These are phyloP conservation scores for Solanum chmielewskii DNA, from an alignment of 257 asterid species.

Conservation along the genomic window DNA sequence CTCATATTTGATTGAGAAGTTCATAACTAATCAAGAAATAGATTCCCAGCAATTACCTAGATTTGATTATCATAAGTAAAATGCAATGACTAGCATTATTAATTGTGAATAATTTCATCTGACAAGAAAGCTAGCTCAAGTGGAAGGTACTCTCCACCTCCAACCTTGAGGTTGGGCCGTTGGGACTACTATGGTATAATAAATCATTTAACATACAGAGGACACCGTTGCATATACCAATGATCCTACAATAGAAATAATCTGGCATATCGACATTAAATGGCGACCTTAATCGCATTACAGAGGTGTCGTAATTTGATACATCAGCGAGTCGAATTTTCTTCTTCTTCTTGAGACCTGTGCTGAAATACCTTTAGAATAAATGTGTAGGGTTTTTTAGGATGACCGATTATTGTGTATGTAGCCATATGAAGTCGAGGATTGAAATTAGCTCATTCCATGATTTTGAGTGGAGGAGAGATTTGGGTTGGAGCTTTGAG, in stretches of 20 bases:
- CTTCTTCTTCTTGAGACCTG: not conserved
- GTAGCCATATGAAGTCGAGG: not conserved
- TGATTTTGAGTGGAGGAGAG: not conserved
- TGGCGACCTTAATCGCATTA: not conserved
- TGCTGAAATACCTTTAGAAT: not conserved
- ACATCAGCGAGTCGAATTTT: not conserved
- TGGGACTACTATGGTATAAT: not conserved
- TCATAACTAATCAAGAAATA: too few relatives aligned
- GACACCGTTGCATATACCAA: conserved; percentile 24
- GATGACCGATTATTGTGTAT: not conserved
- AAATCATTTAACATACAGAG: conserved; percentile 18
- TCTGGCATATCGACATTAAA: not conserved
- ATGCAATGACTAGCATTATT: too few relatives aligned
- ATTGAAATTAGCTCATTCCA: not conserved
- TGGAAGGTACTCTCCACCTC: not conserved
- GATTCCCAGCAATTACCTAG: too few relatives aligned
- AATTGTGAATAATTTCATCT: not conserved
- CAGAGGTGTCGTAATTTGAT: not conserved
- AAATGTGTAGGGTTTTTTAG: not conserved
- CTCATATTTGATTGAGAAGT: too few relatives aligned
- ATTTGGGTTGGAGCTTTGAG: not conserved
- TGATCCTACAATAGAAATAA: conserved; percentile 9
- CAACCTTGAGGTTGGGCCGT: not conserved
- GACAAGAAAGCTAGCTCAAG: not conserved
- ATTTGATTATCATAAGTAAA: too few relatives aligned